phyloP scores from a whole-genome alignment of 2,329 filamentous ascomycete genomes.

The Lomentospora prolificans region DNA sequence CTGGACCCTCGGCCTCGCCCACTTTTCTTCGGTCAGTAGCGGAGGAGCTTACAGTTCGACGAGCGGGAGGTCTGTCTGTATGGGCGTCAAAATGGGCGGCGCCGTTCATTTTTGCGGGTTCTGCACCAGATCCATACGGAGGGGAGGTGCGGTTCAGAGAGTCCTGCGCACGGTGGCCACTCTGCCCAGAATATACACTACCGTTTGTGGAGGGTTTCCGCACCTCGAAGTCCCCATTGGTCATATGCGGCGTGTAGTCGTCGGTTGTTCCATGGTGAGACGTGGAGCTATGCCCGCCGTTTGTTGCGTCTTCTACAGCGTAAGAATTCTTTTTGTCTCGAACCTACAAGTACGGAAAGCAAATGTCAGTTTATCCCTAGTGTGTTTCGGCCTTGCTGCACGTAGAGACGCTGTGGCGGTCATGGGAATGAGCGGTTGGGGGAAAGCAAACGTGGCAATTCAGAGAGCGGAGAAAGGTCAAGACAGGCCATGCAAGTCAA shows the following conservation, averaged over 20 bases:
- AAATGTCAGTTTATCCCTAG: not conserved
- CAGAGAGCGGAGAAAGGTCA: no score
- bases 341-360: not conserved
- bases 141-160: slow-evolving; percentile 13
- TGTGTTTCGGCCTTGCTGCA: not conserved
- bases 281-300: slow-evolving; percentile 1
- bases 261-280: not conserved
- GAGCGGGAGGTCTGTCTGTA: not conserved
- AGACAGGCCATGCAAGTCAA: no score
- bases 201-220: slow-evolving; percentile 12
- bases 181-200: not conserved
- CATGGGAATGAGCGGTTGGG: not conserved
- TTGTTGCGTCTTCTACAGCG: slow-evolving; percentile 4
- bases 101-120: slow-evolving; percentile 2
- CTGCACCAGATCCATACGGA: not conserved
- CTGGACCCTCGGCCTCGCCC: slow-evolving; percentile 17
- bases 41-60: slow-evolving; percentile 5
- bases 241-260: not conserved
- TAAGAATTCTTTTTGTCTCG: not conserved
- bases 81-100: not conserved
- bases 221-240: slow-evolving; percentile 13
- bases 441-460: no score
- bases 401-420: not conserved
- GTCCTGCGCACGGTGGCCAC: not conserved
- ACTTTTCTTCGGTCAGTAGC: slow-evolving; percentile 10